Evolutionary conservation across 768 basidiomycete genomes (phyloP).

Genomic region (Mycena maculata): DNA sequence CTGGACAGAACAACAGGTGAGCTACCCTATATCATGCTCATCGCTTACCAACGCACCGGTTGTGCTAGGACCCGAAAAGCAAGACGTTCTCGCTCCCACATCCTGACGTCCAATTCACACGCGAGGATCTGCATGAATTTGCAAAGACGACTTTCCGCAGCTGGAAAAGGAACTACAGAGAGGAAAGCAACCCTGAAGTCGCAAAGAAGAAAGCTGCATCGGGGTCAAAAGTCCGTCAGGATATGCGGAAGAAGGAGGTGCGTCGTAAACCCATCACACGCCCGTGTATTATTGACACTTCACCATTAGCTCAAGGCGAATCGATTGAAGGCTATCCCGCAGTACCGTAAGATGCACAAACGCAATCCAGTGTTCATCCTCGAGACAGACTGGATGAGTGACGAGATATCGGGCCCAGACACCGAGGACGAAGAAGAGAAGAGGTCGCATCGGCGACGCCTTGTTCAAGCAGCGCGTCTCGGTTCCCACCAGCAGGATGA

Average conservation of each 20-base stretch:
- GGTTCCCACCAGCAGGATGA: background rate
- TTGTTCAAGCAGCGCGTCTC: background rate
- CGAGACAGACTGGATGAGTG: background rate
- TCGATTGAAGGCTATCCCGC: background rate
- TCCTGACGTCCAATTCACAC: background rate
- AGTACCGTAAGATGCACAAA: background rate
- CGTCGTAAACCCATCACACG: background rate
- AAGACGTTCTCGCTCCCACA: background rate
- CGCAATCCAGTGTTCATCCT: background rate
- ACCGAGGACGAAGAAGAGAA: background rate
- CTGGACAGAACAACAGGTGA: background rate
- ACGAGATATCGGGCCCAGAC: background rate
- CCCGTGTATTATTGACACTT: background rate
- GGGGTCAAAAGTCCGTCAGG: background rate
- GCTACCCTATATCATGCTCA: background rate
- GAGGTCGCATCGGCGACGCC: background rate
- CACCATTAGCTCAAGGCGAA: background rate
- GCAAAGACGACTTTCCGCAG: background rate
- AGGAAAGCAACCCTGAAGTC: background rate
- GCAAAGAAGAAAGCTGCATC: background rate
- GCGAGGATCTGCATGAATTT: background rate
- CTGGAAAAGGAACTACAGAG: background rate
- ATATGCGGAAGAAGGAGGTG: background rate
- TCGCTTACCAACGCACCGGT: background rate
- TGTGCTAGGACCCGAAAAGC: background rate